A percentile compares a stretch with the other conserved stretches of the same genome.
Evolutionary conservation across 306 rosid genomes (phyloP).

Genomic region (Purshia tridentata): DNA sequence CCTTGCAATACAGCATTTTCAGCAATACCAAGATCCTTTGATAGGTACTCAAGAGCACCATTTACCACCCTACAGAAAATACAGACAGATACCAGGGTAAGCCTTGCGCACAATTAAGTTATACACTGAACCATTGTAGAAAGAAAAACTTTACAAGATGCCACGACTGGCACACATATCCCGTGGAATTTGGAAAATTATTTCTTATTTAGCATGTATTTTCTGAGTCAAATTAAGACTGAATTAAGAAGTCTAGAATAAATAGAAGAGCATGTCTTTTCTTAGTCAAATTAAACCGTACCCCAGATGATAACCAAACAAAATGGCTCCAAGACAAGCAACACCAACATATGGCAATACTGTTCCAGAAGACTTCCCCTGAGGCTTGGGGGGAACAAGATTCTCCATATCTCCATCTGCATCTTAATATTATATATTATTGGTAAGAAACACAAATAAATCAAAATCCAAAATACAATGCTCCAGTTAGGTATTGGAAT

Average conservation of each 20-base stretch:
- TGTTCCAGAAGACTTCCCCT: constrained; percentile 68
- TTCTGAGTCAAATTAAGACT: not conserved
- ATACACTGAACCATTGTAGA: not conserved
- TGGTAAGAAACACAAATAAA: constrained; percentile 21
- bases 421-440: constrained; percentile 15
- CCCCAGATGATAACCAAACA: constrained; percentile 99
- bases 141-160: not conserved
- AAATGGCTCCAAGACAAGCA: constrained; percentile 92
- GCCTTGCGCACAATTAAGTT: constrained; percentile 17
- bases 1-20: constrained; percentile 83
- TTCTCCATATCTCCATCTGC: constrained; percentile 78
- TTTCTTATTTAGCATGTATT: not conserved
- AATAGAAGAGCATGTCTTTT: constrained; percentile 20
- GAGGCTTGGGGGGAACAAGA: constrained; percentile 44
- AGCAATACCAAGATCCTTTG: constrained; percentile 79
- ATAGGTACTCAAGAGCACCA: constrained; percentile 88
- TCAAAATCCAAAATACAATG: constrained; percentile 13
- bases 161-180: not conserved
- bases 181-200: not conserved
- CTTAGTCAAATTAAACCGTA: constrained; percentile 28
- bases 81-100: constrained; percentile 11
- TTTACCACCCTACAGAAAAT: constrained; percentile 79
- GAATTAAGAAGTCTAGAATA: constrained; percentile 4
- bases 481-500: not conserved
- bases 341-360: constrained; percentile 90